Conservation (phyloP, 441 rosid species). For the Erysimum pusillum region DNA sequence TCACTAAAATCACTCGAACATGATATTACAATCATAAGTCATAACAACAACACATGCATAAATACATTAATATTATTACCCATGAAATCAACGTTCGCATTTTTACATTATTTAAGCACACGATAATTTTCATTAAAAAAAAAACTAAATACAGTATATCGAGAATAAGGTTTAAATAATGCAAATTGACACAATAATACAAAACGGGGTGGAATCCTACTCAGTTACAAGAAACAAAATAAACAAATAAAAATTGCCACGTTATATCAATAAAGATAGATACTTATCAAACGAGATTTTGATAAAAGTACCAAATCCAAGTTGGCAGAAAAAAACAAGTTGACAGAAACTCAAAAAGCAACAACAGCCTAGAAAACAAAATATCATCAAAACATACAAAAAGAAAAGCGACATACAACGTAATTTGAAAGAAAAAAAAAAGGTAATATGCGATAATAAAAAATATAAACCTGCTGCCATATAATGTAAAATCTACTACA, state of each 20-base stretch:
- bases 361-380: slow-evolving; percentile 34
- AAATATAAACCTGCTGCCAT: neutral
- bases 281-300: slow-evolving; percentile 2
- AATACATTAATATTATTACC: neutral
- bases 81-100: neutral
- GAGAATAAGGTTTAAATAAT: neutral
- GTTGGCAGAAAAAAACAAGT: slow-evolving; percentile 42
- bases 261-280: neutral
- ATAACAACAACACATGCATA: neutral
- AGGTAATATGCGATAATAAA: neutral
- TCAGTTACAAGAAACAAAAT: slow-evolving; percentile 10
- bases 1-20: slow-evolving; percentile 4
- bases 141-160: neutral
- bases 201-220: slow-evolving; percentile 35
- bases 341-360: slow-evolving; percentile 40
- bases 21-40: slow-evolving; percentile 8
- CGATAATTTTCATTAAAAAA: neutral
- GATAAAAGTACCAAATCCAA: slow-evolving; percentile 26
- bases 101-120: neutral
- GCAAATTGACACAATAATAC: slow-evolving; percentile 24
- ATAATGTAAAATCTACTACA: neutral
- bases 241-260: neutral
- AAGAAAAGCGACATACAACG: neutral
- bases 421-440: neutral
- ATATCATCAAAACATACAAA: slow-evolving; percentile 4